A percentile compares a stretch with the other conserved stretches of the same genome.
Evolutionary conservation across 192 early-diverging fungal genomes (phyloP).

Genomic region (Coemansia sp.): DNA sequence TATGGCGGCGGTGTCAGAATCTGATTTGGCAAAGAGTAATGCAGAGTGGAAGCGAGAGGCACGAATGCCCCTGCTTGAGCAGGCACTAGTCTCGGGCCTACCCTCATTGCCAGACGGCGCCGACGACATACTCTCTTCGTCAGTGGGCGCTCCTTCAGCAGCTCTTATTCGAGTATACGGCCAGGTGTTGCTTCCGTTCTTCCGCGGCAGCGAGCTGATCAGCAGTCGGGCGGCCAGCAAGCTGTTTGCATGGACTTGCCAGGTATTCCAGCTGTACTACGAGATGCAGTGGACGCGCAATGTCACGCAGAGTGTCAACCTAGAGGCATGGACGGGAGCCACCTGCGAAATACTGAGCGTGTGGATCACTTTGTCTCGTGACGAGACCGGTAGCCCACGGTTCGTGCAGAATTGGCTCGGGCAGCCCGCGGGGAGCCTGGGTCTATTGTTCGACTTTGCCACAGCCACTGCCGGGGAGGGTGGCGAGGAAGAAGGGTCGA

Average conservation of each 20-base stretch:
- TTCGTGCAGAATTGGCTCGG: slow-evolving; percentile 44
- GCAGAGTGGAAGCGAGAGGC: slow-evolving; percentile 18
- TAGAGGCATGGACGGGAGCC: slow-evolving; percentile 10
- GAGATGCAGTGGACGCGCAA: slow-evolving; percentile 19
- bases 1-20: slow-evolving; percentile 27
- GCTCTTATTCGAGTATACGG: slow-evolving; percentile 23
- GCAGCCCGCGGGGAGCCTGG: slow-evolving; percentile 16
- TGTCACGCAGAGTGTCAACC: background rate
- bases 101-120: background rate
- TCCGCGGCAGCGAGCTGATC: slow-evolving; percentile 21
- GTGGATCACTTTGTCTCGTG: slow-evolving; percentile 40
- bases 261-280: slow-evolving; percentile 29
- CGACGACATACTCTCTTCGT: background rate
- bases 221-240: background rate
- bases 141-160: slow-evolving; percentile 6
- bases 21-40: slow-evolving; percentile 16
- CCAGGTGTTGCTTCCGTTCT: slow-evolving; percentile 29
- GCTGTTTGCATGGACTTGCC: slow-evolving; percentile 36
- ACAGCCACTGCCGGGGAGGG: background rate
- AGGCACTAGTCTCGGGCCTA: slow-evolving; percentile 11
- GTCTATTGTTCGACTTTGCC: slow-evolving; percentile 39
- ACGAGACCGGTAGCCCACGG: slow-evolving; percentile 23
- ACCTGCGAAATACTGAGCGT: slow-evolving; percentile 31
- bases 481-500: background rate
- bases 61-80: slow-evolving; percentile 19